Evolutionary conservation across 352 stramenopile species (phyloP).

Genomic region (Pythium apleroticum): DNA sequence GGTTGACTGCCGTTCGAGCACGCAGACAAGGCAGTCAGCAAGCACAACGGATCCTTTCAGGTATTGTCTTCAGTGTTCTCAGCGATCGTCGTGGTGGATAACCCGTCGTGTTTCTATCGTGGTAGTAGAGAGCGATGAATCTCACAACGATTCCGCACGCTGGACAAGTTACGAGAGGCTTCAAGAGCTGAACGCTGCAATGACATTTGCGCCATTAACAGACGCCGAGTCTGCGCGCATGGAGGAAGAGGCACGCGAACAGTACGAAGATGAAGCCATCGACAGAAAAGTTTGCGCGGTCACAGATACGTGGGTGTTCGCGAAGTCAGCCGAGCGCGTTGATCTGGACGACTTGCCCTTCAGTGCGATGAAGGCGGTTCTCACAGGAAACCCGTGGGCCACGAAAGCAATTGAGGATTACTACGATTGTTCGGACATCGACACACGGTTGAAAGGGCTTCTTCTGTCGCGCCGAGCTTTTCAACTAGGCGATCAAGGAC

Average conservation of each 20-base stretch:
- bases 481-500: neutral
- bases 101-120: too few species aligned
- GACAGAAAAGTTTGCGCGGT: constrained; percentile 18
- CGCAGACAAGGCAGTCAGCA: too few species aligned
- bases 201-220: constrained; percentile 9
- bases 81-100: too few species aligned
- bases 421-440: constrained; percentile 28
- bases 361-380: neutral
- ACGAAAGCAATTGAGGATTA: neutral
- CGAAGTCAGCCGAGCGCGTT: neutral
- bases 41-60: too few species aligned
- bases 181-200: constrained; percentile 3
- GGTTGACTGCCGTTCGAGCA: too few species aligned
- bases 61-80: neutral
- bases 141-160: neutral
- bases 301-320: constrained; percentile 14
- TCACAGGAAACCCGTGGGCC: constrained; percentile 3
- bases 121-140: neutral
- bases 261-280: neutral
- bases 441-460: constrained; percentile 9
- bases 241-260: neutral
- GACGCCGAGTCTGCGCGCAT: neutral
- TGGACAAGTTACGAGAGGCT: constrained; percentile 7
- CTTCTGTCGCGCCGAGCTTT: constrained; percentile 20
- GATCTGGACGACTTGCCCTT: constrained; percentile 8